These are phyloP conservation scores for Erysimum cheiranthoides DNA, from an alignment of 345 rosid genomes.

Conservation along the genomic window DNA sequence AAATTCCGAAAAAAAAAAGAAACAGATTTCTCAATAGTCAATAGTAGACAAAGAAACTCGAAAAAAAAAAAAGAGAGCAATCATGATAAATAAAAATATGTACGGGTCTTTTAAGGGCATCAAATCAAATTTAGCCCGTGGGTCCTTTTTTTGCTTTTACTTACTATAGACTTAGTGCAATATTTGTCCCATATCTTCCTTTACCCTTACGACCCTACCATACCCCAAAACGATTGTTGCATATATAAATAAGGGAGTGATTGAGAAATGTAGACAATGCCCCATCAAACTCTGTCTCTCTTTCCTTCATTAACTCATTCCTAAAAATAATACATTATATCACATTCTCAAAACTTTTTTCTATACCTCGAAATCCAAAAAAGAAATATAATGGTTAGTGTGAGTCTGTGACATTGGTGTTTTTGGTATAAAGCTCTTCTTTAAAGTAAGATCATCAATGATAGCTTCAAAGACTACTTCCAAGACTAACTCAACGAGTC, in stretches of 20 bases:
- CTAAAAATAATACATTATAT: conserved; percentile 29
- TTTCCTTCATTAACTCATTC: conserved; percentile 37
- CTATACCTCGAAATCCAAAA: conserved; percentile 1
- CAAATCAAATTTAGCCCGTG: conserved; percentile 38
- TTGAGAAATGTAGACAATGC: conserved; percentile 35
- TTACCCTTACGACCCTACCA: conserved; percentile 40
- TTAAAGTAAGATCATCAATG: conserved; percentile 28
- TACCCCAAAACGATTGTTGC: conserved; percentile 25
- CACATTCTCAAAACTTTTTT: conserved; percentile 6
- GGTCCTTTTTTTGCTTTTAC: conserved; percentile 33
- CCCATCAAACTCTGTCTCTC: conserved; percentile 39
- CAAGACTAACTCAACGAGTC: conserved; percentile 28
- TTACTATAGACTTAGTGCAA: conserved; percentile 33
- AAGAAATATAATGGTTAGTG: conserved; percentile 1
- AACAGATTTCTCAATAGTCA: neutral
- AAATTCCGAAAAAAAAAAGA: neutral
- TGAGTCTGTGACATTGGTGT: conserved; percentile 41
- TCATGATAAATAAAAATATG: conserved; percentile 33
- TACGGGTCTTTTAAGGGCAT: conserved; percentile 40
- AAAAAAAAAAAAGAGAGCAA: neutral
- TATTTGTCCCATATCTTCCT: conserved; percentile 41
- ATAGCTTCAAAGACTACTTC: conserved; percentile 28
- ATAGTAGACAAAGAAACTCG: neutral
- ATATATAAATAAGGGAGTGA: conserved; percentile 44
- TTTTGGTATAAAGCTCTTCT: conserved; percentile 15